A percentile compares a stretch with the other conserved stretches of the same genome.
Evolutionary conservation across 176 grass and related monocot genomes (phyloP).

Genomic region (Canna indica): DNA sequence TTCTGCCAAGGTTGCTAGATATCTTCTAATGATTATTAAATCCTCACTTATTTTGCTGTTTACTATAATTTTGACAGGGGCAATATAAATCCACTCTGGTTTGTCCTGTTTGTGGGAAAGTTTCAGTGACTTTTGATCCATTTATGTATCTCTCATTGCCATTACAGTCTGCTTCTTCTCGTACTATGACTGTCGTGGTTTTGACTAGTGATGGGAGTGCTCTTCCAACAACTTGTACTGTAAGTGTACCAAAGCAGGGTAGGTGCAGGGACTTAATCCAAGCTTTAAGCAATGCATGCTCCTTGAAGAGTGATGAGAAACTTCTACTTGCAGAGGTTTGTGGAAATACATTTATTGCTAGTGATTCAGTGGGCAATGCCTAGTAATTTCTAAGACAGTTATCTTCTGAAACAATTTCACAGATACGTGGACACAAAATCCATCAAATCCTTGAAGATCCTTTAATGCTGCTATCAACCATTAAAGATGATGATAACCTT

Average conservation of each 20-base stretch:
- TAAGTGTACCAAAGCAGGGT: constrained; percentile 95
- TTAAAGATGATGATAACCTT: constrained; percentile 82
- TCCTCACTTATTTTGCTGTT: neutral
- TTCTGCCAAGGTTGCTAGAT: neutral
- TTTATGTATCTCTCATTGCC: constrained; percentile 99
- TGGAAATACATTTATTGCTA: constrained; percentile 4
- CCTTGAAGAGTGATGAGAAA: constrained; percentile 69
- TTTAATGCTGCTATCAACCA: constrained; percentile 61
- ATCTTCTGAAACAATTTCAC: constrained; percentile 7
- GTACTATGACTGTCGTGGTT: constrained; percentile 59
- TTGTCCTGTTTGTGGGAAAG: constrained; percentile 84
- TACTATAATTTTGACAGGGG: constrained; percentile 43
- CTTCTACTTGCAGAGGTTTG: constrained; percentile 92
- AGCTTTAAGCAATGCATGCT: constrained; percentile 63
- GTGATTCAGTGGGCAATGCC: neutral
- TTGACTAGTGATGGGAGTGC: constrained; percentile 66
- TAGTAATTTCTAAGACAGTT: neutral
- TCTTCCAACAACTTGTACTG: constrained; percentile 61
- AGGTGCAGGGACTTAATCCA: constrained; percentile 74
- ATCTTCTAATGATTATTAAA: neutral
- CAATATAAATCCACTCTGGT: constrained; percentile 99
- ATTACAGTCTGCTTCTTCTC: constrained; percentile 76
- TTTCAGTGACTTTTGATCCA: constrained; percentile 98
- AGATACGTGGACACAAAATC: constrained; percentile 80
- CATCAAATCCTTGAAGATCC: constrained; percentile 82